Conservation (phyloP, 352 stramenopile genomes). For the Globisporangium ultimum region DNA sequence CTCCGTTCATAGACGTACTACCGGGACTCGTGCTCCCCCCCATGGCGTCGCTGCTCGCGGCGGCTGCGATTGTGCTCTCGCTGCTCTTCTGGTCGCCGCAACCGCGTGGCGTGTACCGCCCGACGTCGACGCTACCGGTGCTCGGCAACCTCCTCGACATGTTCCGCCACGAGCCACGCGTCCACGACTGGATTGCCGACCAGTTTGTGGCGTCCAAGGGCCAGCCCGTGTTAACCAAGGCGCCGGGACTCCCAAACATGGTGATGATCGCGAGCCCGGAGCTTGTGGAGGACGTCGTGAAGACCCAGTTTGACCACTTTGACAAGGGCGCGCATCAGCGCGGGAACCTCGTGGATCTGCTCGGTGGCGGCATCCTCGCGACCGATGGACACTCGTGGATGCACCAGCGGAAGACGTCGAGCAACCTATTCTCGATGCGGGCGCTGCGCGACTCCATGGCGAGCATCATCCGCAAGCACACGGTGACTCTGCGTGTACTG, state of each 20-base stretch:
- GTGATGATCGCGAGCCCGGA: constrained; percentile 28
- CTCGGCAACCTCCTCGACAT: constrained; percentile 31
- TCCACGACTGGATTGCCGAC: constrained; percentile 15
- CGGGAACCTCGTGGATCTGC: constrained; percentile 33
- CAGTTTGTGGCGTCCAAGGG: not conserved
- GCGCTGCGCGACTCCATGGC: constrained; percentile 14
- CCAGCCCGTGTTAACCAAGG: constrained; percentile 17
- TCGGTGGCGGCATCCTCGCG: constrained; percentile 54
- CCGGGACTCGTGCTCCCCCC: too few species aligned
- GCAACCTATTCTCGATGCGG: constrained; percentile 59
- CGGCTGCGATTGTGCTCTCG: not conserved
- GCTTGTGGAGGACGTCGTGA: constrained; percentile 37
- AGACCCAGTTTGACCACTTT: constrained; percentile 67
- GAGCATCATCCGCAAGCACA: constrained; percentile 6
- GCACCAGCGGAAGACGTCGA: constrained; percentile 46
- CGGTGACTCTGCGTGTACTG: constrained; percentile 3
- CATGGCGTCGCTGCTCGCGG: not conserved
- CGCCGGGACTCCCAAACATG: constrained; percentile 28
- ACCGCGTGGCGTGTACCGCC: constrained; percentile 1
- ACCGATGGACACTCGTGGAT: constrained; percentile 37
- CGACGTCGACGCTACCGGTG: constrained; percentile 21
- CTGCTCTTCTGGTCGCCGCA: not conserved
- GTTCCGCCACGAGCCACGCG: not conserved
- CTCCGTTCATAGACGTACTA: too few species aligned
- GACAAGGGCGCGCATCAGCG: constrained; percentile 39